A percentile compares a stretch with the other conserved stretches of the same genome.
Conservation (phyloP, 2,329 filamentous ascomycete genomes). For the Aspergillus fijiensis region DNA sequence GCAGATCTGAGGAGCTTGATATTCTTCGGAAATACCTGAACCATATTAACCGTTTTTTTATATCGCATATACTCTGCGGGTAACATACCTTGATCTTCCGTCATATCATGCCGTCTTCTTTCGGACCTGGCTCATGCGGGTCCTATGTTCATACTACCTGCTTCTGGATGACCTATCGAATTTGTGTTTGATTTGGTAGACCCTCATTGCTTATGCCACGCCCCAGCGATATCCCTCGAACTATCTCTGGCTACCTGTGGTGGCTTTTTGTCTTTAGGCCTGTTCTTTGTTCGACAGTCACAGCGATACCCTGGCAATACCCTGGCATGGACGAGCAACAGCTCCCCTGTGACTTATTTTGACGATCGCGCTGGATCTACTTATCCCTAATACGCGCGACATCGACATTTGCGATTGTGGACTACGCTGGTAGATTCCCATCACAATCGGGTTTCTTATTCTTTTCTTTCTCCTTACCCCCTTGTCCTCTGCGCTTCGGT, state of each 20-base stretch:
- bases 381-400: conserved; percentile 7
- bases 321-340: conserved; percentile 4
- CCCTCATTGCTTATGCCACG: conserved; percentile 2
- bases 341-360: conserved; percentile 9
- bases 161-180: conserved; percentile 1
- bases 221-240: neutral
- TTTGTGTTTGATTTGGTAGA: neutral
- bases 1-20: conserved; percentile 34
- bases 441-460: conserved; percentile 11
- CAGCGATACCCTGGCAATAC: neutral
- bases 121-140: neutral
- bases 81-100: neutral
- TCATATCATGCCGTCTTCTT: neutral
- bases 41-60: neutral
- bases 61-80: neutral
- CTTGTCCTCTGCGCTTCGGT: neutral
- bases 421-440: conserved; percentile 15
- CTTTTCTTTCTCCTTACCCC: conserved; percentile 1
- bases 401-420: conserved; percentile 9
- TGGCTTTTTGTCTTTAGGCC: neutral
- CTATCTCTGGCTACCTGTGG: neutral
- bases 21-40: neutral
- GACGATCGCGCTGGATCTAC: conserved; percentile 11
- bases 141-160: neutral
- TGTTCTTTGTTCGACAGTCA: neutral